Evolutionary conservation across 331 rosid genomes (phyloP), one percentile per base, ranked within the genome.

Genomic region (Ulmus americana): DNA sequence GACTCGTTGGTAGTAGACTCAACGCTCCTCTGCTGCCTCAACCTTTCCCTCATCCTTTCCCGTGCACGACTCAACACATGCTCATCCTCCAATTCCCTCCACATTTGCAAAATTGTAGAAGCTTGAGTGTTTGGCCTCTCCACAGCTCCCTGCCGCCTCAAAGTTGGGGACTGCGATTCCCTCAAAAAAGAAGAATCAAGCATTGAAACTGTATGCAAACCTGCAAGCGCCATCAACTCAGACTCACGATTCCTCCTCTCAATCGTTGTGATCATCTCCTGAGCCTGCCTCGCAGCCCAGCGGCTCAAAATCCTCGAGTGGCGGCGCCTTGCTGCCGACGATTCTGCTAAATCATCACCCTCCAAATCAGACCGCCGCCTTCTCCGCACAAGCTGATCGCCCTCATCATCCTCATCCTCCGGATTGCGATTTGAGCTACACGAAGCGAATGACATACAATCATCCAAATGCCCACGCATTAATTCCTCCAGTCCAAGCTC

Each of bases 41-140:
- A 67, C 84, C 98, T 87, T 72, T 79, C 97, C 79, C 86, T 82
- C 79, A 87, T 64, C 84, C 98, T 87, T 72, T 79, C 97, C 5
- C 89, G 95, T 0, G 97, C 96, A 74, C 94, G 84, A 63, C 69
- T 88, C 78, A 92, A 65, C 59, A 84, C 46, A 74, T 94, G 99
- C 42, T 94, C 99, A 79, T 94, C 99, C 85, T 94, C 99, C 80
- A 94, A 76, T 68, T 90, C 99, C 59, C 99, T 83, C 99, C 99
- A 94, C 99, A 90, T 94, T 76, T 85, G 99, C 79, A 90, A 63
- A 77, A 94, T 90, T 1, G 97, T 55, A 28, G 97, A 94, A 0
- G 97, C 95, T 82, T 80, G 99, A 61, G 99, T 87, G 73, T 77
- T 84, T 0, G 99, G 97, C 77, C 97, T 81, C 87, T 94, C 99